Percentiles rank a stretch among this genome's conserved stretches.
phyloP scores from a whole-genome alignment of 2,329 filamentous ascomycete species.

The Penicillium hesseltinei region DNA sequence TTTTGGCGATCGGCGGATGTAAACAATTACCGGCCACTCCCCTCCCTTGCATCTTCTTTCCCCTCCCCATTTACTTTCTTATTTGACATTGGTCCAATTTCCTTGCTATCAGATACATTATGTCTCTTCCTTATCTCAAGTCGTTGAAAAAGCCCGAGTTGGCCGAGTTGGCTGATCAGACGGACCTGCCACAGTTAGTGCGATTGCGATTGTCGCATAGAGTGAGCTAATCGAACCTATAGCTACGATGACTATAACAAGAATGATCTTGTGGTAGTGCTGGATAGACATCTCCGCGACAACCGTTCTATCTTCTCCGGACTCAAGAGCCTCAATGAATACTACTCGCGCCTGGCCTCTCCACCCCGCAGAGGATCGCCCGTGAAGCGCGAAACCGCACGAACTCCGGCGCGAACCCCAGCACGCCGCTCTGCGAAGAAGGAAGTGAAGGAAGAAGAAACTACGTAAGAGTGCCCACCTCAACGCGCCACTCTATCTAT shows the following conservation, averaged over 20 bases:
- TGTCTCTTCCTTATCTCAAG: conserved; percentile 74
- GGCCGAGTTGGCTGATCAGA: conserved; percentile 67
- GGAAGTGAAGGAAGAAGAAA: conserved; percentile 44
- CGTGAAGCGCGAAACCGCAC: conserved; percentile 48
- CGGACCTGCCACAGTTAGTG: conserved; percentile 71
- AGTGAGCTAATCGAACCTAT: conserved; percentile 10
- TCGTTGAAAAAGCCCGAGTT: conserved; percentile 81
- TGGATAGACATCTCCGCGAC: conserved; percentile 70
- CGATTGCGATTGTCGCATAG: conserved; percentile 4
- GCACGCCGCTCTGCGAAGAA: conserved; percentile 31
- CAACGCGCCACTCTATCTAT: conserved; percentile 10
- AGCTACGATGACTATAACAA: conserved; percentile 74
- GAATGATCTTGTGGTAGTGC: conserved; percentile 69
- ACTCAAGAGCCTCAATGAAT: conserved; percentile 67
- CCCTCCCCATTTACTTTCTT: conserved; percentile 10
- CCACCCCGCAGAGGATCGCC: conserved; percentile 45
- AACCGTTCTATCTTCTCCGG: conserved; percentile 65
- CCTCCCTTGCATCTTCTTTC: conserved; percentile 20
- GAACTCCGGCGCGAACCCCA: conserved; percentile 32
- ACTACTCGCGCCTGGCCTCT: conserved; percentile 60
- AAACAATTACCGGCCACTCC: conserved; percentile 30
- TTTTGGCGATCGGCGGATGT: conserved; percentile 32
- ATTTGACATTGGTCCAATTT: conserved; percentile 17
- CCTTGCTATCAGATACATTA: conserved; percentile 39
- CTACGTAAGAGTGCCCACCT: conserved; percentile 21